Conservation (phyloP, 306 rosid species). For the Cercis canadensis region DNA sequence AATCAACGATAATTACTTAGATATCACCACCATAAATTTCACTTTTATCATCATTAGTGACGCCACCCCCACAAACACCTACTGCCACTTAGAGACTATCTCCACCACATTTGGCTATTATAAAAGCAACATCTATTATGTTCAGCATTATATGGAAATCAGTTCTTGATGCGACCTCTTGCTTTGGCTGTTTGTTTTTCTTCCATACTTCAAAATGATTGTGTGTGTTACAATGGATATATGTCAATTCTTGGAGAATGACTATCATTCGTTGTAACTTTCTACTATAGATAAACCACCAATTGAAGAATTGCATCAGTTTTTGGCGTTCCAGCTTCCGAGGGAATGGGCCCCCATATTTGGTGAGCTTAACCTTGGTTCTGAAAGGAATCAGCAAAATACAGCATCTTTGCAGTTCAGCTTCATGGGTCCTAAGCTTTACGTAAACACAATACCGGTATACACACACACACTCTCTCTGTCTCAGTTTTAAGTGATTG, state of each 20-base stretch:
- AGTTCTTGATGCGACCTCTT: too few relatives aligned
- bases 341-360: constrained; percentile 80
- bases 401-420: constrained; percentile 80
- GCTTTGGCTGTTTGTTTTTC: too few relatives aligned
- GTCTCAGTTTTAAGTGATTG: too few relatives aligned
- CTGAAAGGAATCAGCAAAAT: constrained; percentile 64
- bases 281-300: constrained; percentile 63
- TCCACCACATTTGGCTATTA: too few relatives aligned
- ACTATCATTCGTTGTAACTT: not conserved
- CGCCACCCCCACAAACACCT: too few relatives aligned
- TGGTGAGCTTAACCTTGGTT: constrained; percentile 89
- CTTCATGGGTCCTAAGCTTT: constrained; percentile 92
- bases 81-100: too few relatives aligned
- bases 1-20: not conserved
- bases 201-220: too few relatives aligned
- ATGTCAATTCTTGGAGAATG: not conserved
- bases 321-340: constrained; percentile 70
- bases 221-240: too few relatives aligned
- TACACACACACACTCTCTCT: too few relatives aligned
- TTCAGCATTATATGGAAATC: too few relatives aligned
- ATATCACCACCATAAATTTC: constrained; percentile 11
- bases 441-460: constrained; percentile 77
- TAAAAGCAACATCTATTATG: too few relatives aligned
- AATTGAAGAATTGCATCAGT: constrained; percentile 60
- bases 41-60: too few relatives aligned